Percentiles rank a stretch among this genome's conserved stretches.
phyloP scores from a whole-genome alignment of 352 stramenopile species.

The Phytophthora ramorum region DNA sequence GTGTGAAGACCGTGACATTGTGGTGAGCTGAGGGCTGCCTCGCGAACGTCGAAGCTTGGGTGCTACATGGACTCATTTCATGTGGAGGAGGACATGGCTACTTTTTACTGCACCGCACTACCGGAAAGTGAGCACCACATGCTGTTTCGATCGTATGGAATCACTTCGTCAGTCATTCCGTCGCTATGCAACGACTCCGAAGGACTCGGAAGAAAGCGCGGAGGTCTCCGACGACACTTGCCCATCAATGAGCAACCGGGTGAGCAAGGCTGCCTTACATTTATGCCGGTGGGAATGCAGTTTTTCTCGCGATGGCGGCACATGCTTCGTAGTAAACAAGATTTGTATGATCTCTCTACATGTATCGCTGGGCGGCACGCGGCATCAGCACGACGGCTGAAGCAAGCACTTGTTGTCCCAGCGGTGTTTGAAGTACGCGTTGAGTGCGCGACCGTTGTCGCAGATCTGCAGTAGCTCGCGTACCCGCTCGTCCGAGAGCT shows the following conservation, averaged over 20 bases:
- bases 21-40: no score
- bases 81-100: not conserved
- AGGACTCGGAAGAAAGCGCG: not conserved
- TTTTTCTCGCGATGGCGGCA: not conserved
- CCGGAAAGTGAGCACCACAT: not conserved
- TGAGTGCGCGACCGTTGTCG: slow-evolving; percentile 48
- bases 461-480: slow-evolving; percentile 46
- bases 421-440: slow-evolving; percentile 58
- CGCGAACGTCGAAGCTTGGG: no score
- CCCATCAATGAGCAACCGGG: not conserved
- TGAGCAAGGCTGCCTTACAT: no score
- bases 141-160: not conserved
- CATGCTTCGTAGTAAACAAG: not conserved
- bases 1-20: no score
- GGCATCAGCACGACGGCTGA: slow-evolving; percentile 27
- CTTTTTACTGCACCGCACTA: not conserved
- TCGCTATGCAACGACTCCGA: no score
- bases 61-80: no score
- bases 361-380: not conserved
- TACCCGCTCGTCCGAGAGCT: slow-evolving; percentile 33
- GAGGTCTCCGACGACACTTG: not conserved
- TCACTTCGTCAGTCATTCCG: not conserved
- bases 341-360: not conserved
- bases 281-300: not conserved
- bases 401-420: slow-evolving; percentile 58